These are phyloP conservation scores for Pestalotiopsis sp. DNA, from an alignment of 2,329 filamentous ascomycete species.

Conservation along the genomic window DNA sequence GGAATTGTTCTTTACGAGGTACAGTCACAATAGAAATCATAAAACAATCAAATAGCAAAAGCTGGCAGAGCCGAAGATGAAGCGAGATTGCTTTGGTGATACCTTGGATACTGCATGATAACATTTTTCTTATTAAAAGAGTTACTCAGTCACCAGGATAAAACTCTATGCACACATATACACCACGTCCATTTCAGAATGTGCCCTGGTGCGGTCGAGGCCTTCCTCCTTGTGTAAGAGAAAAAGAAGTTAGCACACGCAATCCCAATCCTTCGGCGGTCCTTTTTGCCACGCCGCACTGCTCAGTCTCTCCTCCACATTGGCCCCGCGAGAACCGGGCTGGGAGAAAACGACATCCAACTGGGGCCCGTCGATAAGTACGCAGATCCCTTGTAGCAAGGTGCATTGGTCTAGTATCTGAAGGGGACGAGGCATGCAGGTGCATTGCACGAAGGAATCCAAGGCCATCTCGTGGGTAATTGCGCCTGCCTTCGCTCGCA, in stretches of 20 bases:
- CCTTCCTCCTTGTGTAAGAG: not conserved
- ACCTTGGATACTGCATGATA: not conserved
- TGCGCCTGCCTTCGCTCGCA: not conserved
- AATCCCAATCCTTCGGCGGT: not conserved
- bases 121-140: not conserved
- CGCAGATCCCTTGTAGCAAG: not conserved
- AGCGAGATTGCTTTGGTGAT: not conserved
- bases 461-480: not conserved
- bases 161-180: not conserved
- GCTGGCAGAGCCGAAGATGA: not conserved
- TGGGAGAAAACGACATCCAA: not conserved
- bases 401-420: not conserved
- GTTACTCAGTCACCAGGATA: not conserved
- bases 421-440: not conserved
- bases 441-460: not conserved
- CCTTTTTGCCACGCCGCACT: not conserved
- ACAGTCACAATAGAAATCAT: not conserved
- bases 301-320: not conserved
- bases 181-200: not conserved
- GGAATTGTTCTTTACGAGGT: not conserved
- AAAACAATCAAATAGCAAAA: not conserved
- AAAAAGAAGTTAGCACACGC: not conserved
- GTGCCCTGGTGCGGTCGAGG: not conserved
- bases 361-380: not conserved
- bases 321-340: not conserved